Conservation (phyloP, 768 basidiomycete species). For the Pluteus cervinus region DNA sequence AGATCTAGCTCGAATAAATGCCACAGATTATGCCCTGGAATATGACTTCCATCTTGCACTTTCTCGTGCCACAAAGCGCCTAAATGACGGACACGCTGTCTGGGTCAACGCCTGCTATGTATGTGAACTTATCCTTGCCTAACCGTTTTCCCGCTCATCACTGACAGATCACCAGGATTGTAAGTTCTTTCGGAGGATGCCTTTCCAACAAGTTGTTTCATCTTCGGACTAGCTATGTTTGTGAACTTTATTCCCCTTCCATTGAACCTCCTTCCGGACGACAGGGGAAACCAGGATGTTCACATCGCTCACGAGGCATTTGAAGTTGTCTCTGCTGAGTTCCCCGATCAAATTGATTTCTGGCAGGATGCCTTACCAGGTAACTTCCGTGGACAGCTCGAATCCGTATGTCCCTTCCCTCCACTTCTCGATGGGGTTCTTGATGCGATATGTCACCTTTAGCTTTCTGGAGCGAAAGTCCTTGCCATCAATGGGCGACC, state of each 20-base stretch:
- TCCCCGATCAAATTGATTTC: conserved; percentile 42
- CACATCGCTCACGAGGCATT: conserved; percentile 53
- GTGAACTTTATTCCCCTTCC: conserved; percentile 45
- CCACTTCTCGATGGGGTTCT: not conserved
- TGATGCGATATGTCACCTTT: not conserved
- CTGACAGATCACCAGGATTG: no score
- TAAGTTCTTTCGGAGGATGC: no score
- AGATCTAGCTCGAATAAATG: conserved; percentile 42
- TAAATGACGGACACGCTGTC: conserved; percentile 55
- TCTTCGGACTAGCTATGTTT: conserved; percentile 39
- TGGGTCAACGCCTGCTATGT: conserved; percentile 54
- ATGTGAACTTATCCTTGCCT: no score
- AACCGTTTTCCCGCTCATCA: no score
- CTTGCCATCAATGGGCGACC: conserved; percentile 44
- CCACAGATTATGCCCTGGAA: conserved; percentile 39
- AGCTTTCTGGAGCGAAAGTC: conserved; percentile 49
- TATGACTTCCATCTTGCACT: conserved; percentile 53
- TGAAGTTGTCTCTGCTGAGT: conserved; percentile 41
- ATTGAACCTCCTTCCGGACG: conserved; percentile 39
- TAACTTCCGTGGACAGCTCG: conserved; percentile 38
- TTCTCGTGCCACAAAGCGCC: conserved; percentile 44
- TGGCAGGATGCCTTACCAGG: conserved; percentile 50
- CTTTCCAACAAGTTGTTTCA: no score
- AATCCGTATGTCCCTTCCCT: conserved; percentile 25
- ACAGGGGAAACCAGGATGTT: conserved; percentile 39